phyloP scores from a whole-genome alignment of 192 early-diverging fungal genomes.

The Linderina pennispora region DNA sequence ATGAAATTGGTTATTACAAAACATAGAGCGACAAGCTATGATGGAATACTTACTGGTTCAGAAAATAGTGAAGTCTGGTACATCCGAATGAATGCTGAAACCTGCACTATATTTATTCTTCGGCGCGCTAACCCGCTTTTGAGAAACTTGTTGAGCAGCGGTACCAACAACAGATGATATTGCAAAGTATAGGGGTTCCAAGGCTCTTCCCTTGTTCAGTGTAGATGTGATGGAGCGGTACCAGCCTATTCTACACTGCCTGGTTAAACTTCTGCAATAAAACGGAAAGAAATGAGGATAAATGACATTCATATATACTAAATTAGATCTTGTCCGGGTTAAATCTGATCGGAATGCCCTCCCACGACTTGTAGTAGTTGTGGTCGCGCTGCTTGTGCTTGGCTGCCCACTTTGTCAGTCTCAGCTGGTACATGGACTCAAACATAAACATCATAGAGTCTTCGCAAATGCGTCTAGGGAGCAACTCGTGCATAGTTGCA shows the following conservation, averaged over 20 bases:
- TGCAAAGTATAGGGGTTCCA: conserved; percentile 19
- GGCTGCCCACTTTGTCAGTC: conserved; percentile 75
- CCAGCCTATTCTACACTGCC: conserved; percentile 6
- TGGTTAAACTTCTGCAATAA: conserved; percentile 3
- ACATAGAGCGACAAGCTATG: too few relatives aligned
- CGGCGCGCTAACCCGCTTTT: too few relatives aligned
- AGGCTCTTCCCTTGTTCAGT: conserved; percentile 21
- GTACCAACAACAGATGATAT: conserved; percentile 25
- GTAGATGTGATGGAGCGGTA: conserved; percentile 11
- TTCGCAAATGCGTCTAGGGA: conserved; percentile 72
- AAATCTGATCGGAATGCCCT: conserved; percentile 48
- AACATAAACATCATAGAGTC: conserved; percentile 94
- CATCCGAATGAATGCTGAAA: too few relatives aligned
- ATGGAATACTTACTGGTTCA: too few relatives aligned
- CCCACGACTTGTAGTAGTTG: conserved; percentile 87
- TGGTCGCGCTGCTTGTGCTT: conserved; percentile 65
- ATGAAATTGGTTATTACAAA: too few relatives aligned
- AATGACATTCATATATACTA: too few relatives aligned
- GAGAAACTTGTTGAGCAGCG: conserved; percentile 32
- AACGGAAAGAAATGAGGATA: not conserved
- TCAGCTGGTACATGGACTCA: conserved; percentile 77
- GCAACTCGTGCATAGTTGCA: conserved; percentile 63
- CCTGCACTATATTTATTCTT: too few relatives aligned
- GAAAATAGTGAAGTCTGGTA: too few relatives aligned
- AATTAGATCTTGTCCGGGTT: conserved; percentile 19